These are phyloP conservation scores for Aspergillus cejpii DNA, from an alignment of 2,329 filamentous ascomycete genomes.

Conservation along the genomic window DNA sequence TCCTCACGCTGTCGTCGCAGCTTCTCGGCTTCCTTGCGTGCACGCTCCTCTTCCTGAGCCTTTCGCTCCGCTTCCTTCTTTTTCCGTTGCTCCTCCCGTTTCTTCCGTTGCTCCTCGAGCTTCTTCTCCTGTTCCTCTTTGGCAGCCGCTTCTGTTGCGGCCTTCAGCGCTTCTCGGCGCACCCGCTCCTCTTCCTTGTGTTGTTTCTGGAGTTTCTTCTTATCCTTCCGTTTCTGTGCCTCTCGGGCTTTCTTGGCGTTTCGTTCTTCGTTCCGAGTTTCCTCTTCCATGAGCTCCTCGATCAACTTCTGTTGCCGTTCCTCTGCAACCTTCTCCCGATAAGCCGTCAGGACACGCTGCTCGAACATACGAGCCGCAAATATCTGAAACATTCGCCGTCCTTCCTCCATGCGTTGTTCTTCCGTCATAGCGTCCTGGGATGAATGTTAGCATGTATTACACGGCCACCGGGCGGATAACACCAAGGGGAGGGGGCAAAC, in stretches of 20 bases:
- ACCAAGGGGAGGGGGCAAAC: conserved; percentile 5
- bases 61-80: conserved; percentile 88
- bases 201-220: conserved; percentile 81
- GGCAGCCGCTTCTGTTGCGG: conserved; percentile 72
- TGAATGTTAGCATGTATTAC: conserved; percentile 33
- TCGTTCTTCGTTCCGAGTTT: conserved; percentile 64
- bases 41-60: conserved; percentile 79
- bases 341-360: conserved; percentile 91
- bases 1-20: conserved; percentile 73
- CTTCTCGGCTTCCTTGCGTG: conserved; percentile 78
- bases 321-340: conserved; percentile 90
- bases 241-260: conserved; percentile 92
- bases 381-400: conserved; percentile 97
- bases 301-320: conserved; percentile 87
- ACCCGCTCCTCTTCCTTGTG: conserved; percentile 86
- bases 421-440: conserved; percentile 88
- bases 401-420: conserved; percentile 98
- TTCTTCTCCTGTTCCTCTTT: conserved; percentile 71
- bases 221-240: conserved; percentile 91
- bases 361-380: conserved; percentile 99
- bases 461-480: neutral
- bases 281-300: conserved; percentile 84
- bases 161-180: conserved; percentile 78
- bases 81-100: conserved; percentile 81
- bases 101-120: conserved; percentile 70